Base-by-base conservation (phyloP, 768 basidiomycete genomes). In the Boletus vinaceobasis region DNA sequence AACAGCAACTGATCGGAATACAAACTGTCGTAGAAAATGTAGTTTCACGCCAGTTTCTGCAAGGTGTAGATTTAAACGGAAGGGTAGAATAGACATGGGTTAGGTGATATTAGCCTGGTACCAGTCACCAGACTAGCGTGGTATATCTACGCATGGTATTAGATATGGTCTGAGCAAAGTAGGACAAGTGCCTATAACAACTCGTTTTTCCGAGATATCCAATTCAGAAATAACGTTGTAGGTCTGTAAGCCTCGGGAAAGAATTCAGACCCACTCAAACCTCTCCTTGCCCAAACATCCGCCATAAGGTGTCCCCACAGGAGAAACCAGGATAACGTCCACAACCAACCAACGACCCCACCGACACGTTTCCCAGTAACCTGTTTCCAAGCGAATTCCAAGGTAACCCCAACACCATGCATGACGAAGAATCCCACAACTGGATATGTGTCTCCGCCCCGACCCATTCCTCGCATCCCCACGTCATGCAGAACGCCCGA, bases 401-500 rank as follows among this genome's bases (percentile, higher is more conserved):
- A 42, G 2, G 79, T 47, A 8, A 82, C 59, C 2, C 83, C 83
- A 1, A 83, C 60, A 11, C 79, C 85, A 57, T 79, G 82, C 63
- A 82, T 65, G 43, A 86, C 38, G 63, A 87, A 88, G 64, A 81
- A 86, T 2, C 77, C 79, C 1, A 71, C 67, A 7, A 82, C 69
- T 8, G 52, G 49, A 7, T 53, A 13, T 0, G 79, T 75, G 38
- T 86, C 79, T 1, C 72, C 69, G 17, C 82, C 84, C 5, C 73
- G 72, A 1, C 77, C 79, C 79, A 86, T 78, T 6, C 81, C 82
- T 75, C 78, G 86, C 48, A 82, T 53, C 13, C 80, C 84, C 15
- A 79, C 35, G 57, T 82, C 76, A 52, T 90, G 88, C 5, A 88
- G 62, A 7, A 81, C n/a, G 5, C 77, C 85, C 0, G 87, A 89